Conservation (phyloP, 2,329 filamentous ascomycete genomes). For the Colletotrichum cordylinicola region DNA sequence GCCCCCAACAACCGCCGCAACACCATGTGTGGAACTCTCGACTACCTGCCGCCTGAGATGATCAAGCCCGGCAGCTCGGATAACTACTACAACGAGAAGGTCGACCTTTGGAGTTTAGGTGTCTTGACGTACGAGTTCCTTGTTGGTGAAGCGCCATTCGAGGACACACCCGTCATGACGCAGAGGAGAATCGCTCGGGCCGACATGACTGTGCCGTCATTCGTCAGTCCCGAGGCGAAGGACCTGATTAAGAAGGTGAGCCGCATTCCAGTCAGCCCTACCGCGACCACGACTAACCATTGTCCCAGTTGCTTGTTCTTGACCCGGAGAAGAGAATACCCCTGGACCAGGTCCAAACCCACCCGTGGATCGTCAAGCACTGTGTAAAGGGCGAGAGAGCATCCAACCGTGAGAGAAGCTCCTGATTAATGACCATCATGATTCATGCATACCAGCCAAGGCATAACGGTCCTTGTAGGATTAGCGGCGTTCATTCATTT, state of each 20-base stretch:
- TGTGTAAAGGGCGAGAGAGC: conserved; percentile 72
- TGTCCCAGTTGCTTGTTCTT: conserved; percentile 79
- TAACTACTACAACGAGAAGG: conserved; percentile 93
- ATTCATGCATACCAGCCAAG: conserved; percentile 24
- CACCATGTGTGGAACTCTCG: conserved; percentile 96
- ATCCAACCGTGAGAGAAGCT: conserved; percentile 53
- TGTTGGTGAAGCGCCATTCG: conserved; percentile 94
- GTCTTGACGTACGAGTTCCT: conserved; percentile 97
- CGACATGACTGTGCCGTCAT: conserved; percentile 91
- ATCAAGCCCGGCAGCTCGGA: conserved; percentile 80
- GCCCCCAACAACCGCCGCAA: conserved; percentile 92
- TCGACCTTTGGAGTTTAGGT: conserved; percentile 94
- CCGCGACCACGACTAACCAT: conserved; percentile 15
- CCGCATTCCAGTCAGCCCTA: neutral
- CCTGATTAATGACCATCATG: conserved; percentile 25
- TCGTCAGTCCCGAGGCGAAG: conserved; percentile 87
- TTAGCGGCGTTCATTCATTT: conserved; percentile 23
- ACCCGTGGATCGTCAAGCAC: conserved; percentile 98
- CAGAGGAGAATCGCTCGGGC: conserved; percentile 86
- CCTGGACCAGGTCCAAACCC: conserved; percentile 84
- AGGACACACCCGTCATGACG: conserved; percentile 94
- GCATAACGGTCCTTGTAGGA: conserved; percentile 24
- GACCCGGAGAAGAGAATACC: conserved; percentile 94
- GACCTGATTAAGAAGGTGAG: conserved; percentile 91
- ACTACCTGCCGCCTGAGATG: conserved; percentile 99